Base-by-base conservation (phyloP, 2,329 filamentous ascomycete genomes). In the Cladosporium colombiae region DNA sequence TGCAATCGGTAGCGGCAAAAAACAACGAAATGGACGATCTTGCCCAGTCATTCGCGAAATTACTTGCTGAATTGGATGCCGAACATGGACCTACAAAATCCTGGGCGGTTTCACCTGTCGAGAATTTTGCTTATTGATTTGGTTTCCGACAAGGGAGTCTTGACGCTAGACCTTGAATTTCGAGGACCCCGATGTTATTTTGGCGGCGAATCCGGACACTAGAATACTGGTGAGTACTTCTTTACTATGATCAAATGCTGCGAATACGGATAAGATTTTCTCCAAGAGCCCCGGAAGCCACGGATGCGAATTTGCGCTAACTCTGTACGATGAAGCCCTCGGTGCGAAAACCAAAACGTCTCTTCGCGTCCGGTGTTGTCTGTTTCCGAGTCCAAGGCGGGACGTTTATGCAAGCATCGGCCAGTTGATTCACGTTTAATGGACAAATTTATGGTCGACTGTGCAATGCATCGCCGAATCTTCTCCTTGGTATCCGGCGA, bases 31-130 rank as follows among this genome's bases (percentile, higher is more conserved):
- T 11, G 5, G 35, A 59, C 13, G 33, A 59, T 14, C 35, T 59
- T 21, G 33, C 33, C 13, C 23, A n/a, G 37, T 29, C 35, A 6
- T 59, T 59, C 23, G 56, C 56, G 56, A n/a, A 16, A 13, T 18
- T 40, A 6, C 56, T 59, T 7, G 56, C 33, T n/a, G 56, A 44
- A 35, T 6, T 59, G 56, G 56, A 59, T 44, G n/a, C 33, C 14
- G 23, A 59, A 23, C 56, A 59, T 37, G 50, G 50, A 10, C 8
- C 25, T 53, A 18, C 25, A 29, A 46, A 21, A 21, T 46, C n/a
- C 40, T 46, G 40, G 40, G n/a, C 40, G n/a, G 40, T 46, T n/a
- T 46, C 40, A 23, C 40, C 40, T 4, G n/a, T 46, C 23, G 40
- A 46, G n/a, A 46, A 46, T 46, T 46, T 46, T 13, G 40, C 40